Conservation (phyloP, 2,329 filamentous ascomycete genomes). For the Alternaria tenuissima region DNA sequence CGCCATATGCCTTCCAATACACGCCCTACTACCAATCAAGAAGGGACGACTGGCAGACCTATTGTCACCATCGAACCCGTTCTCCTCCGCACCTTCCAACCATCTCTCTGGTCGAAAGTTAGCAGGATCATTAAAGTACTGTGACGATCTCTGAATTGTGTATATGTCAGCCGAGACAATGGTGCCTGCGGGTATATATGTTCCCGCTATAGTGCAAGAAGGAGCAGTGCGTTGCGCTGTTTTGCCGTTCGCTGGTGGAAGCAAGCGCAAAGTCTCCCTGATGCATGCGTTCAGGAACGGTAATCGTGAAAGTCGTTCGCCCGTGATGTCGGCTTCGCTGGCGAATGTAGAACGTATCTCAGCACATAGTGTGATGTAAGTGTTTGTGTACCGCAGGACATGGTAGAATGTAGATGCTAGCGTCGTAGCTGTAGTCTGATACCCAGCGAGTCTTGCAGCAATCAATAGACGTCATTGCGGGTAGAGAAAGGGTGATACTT, state of each 20-base stretch:
- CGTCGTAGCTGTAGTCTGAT: conserved; percentile 7
- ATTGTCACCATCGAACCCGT: conserved; percentile 3
- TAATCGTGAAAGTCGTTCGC: conserved; percentile 3
- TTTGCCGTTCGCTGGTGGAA: conserved; percentile 4
- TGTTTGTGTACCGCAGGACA: conserved; percentile 1
- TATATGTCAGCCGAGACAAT: conserved; percentile 3
- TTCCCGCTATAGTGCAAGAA: conserved; percentile 3
- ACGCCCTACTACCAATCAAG: conserved; percentile 1
- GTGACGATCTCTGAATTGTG: neutral
- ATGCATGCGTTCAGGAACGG: conserved; percentile 5
- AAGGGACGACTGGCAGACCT: conserved; percentile 5
- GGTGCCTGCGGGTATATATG: conserved; percentile 4
- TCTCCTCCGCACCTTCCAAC: conserved; percentile 3
- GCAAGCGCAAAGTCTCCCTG: conserved; percentile 8
- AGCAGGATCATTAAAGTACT: conserved; percentile 1
- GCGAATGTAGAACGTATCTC: conserved; percentile 4
- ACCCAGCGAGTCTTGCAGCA: conserved; percentile 4
- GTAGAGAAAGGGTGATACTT: neutral
- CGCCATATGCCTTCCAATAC: conserved; percentile 5
- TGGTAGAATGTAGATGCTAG: conserved; percentile 7
- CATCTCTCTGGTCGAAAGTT: conserved; percentile 4
- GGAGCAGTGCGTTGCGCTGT: conserved; percentile 4
- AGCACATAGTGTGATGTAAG: neutral
- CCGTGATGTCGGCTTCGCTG: conserved; percentile 4
- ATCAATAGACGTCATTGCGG: neutral